Conservation (phyloP, 2,329 filamentous ascomycete species). For the Pseudocercospora vitis region DNA sequence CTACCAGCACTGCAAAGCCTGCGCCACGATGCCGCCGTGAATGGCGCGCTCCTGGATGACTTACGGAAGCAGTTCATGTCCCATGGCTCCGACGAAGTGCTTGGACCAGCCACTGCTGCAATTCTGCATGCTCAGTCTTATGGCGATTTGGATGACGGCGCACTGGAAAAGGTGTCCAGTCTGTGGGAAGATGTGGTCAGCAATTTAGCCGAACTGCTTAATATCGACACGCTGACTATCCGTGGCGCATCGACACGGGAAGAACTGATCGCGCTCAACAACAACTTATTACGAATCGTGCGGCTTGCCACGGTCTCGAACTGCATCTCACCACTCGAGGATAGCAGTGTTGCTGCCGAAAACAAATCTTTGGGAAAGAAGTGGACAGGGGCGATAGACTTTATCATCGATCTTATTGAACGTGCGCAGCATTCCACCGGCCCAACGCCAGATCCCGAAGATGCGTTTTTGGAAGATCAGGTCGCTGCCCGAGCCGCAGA, state of each 20-base stretch:
- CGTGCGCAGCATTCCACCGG: slow-evolving; percentile 68
- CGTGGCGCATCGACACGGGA: slow-evolving; percentile 64
- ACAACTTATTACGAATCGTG: slow-evolving; percentile 36
- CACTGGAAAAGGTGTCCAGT: slow-evolving; percentile 74
- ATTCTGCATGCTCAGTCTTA: slow-evolving; percentile 82
- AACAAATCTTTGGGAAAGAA: slow-evolving; percentile 23
- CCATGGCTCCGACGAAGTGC: slow-evolving; percentile 82
- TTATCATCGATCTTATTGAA: slow-evolving; percentile 69
- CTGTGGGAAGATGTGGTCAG: slow-evolving; percentile 84
- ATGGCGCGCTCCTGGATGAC: slow-evolving; percentile 79
- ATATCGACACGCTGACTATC: slow-evolving; percentile 68
- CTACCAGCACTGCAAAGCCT: slow-evolving; percentile 85
- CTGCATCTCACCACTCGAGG: slow-evolving; percentile 72
- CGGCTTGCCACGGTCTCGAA: slow-evolving; percentile 55
- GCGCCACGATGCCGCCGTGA: slow-evolving; percentile 79
- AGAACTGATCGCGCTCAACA: slow-evolving; percentile 35
- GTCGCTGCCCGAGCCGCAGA: slow-evolving; percentile 75
- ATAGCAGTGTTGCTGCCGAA: slow-evolving; percentile 44
- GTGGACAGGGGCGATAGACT: slow-evolving; percentile 57
- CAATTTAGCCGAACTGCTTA: slow-evolving; percentile 66
- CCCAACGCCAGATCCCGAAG: slow-evolving; percentile 60
- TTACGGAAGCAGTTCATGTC: slow-evolving; percentile 91
- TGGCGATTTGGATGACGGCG: slow-evolving; percentile 83
- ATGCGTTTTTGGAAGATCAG: slow-evolving; percentile 76
- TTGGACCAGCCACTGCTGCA: slow-evolving; percentile 78